These are phyloP conservation scores for Candida peoriensis DNA, from an alignment of 805 yeast species.

Conservation along the genomic window DNA sequence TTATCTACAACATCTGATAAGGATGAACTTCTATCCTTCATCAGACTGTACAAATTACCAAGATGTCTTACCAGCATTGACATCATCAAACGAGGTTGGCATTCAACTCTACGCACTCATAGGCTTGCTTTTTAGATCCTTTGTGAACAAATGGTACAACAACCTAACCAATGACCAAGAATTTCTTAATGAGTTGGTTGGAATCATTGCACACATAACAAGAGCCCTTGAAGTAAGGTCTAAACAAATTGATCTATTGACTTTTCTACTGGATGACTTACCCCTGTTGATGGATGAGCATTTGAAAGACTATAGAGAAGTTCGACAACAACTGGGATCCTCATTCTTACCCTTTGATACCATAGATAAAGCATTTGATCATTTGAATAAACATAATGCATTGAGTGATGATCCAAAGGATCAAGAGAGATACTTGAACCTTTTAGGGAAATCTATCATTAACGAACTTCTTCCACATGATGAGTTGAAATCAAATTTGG, in stretches of 20 bases:
- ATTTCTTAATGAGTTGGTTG: constrained; percentile 36
- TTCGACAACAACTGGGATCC: constrained; percentile 25
- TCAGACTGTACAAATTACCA: constrained; percentile 12
- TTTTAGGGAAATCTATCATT: constrained; percentile 32
- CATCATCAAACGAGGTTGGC: constrained; percentile 36
- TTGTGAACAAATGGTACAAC: constrained; percentile 43
- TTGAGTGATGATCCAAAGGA: constrained; percentile 24
- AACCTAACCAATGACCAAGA: constrained; percentile 36
- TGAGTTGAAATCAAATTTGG: constrained; percentile 34
- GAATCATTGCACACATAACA: constrained; percentile 34
- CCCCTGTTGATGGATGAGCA: constrained; percentile 37
- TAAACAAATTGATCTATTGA: constrained; percentile 28
- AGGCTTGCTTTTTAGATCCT: constrained; percentile 41
- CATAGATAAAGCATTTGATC: constrained; percentile 30
- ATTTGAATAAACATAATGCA: constrained; percentile 30
- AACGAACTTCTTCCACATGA: constrained; percentile 35
- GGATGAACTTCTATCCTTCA: constrained; percentile 23
- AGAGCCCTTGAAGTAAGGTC: constrained; percentile 33
- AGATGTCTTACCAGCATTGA: constrained; percentile 32
- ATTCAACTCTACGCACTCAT: constrained; percentile 40
- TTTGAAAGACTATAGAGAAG: constrained; percentile 26
- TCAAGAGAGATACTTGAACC: constrained; percentile 28
- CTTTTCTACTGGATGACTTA: constrained; percentile 38
- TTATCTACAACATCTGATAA: constrained; percentile 23
- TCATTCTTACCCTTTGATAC: constrained; percentile 27